phyloP scores from a whole-genome alignment of 768 basidiomycete genomes.

The Pulveroboletus sp. region DNA sequence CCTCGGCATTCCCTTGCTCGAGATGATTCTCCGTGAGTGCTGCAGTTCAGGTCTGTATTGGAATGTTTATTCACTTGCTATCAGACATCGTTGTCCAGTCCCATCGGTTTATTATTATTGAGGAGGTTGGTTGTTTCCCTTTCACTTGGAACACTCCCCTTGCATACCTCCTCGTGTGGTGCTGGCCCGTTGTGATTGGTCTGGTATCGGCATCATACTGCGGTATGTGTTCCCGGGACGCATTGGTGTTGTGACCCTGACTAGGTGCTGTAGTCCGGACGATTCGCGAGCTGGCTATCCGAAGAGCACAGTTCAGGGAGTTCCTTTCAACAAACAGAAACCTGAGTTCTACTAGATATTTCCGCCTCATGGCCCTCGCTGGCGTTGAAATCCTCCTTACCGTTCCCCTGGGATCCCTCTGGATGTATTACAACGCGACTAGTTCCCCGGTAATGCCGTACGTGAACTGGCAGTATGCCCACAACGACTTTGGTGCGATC shows the following conservation, averaged over 20 bases:
- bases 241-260: not conserved
- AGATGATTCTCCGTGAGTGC: constrained; percentile 43
- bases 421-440: constrained; percentile 31
- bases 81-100: constrained; percentile 49
- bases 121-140: constrained; percentile 46
- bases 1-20: constrained; percentile 42
- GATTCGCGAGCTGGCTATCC: constrained; percentile 29
- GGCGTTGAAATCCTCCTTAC: constrained; percentile 40
- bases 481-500: constrained; percentile 37
- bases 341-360: constrained; percentile 49
- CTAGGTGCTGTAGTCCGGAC: constrained; percentile 19
- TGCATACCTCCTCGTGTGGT: constrained; percentile 31
- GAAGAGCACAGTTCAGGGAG: constrained; percentile 34
- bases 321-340: constrained; percentile 34
- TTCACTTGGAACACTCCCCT: constrained; percentile 34
- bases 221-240: constrained; percentile 26
- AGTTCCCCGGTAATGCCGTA: constrained; percentile 26
- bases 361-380: constrained; percentile 62
- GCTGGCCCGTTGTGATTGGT: constrained; percentile 41
- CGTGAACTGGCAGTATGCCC: constrained; percentile 45
- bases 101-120: constrained; percentile 46
- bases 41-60: not conserved
- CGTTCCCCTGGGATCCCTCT: constrained; percentile 28
- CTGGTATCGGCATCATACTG: constrained; percentile 37
- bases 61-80: not conserved